A percentile compares a stretch with the other conserved stretches of the same genome.
phyloP scores from a whole-genome alignment of 164 flowering plant species.

The Saururus chinensis region DNA sequence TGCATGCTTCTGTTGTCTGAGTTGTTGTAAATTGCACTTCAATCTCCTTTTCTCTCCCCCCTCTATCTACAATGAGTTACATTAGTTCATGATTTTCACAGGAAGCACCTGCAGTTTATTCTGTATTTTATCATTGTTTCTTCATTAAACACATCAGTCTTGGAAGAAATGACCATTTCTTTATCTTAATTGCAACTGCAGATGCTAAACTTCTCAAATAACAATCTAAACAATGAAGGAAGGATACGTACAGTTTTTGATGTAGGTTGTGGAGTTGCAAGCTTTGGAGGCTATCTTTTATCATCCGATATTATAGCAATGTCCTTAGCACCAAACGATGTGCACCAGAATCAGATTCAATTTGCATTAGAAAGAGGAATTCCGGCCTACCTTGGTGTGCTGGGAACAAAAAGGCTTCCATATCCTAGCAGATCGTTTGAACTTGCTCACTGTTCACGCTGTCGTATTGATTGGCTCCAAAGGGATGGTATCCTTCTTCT shows the following conservation, averaged over 20 bases:
- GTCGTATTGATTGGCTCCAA: constrained; percentile 95
- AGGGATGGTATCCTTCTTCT: constrained; percentile 87
- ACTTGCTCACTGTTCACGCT: constrained; percentile 89
- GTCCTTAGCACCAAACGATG: constrained; percentile 95
- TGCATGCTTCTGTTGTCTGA: neutral
- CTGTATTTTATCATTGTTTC: neutral
- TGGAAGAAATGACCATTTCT: neutral
- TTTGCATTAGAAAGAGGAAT: constrained; percentile 96
- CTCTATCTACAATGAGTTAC: neutral
- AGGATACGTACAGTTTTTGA: constrained; percentile 69
- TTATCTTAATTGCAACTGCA: constrained; percentile 17
- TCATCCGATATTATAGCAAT: constrained; percentile 60
- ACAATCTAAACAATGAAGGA: constrained; percentile 65
- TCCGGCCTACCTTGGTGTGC: constrained; percentile 84
- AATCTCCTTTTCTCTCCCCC: neutral
- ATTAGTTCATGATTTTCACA: neutral
- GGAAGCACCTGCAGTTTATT: no score
- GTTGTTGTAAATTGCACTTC: neutral
- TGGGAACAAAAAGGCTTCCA: constrained; percentile 85
- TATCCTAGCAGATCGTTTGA: constrained; percentile 96
- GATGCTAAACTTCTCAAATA: constrained; percentile 76
- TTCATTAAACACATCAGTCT: neutral
- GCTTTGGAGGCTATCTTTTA: constrained; percentile 87
- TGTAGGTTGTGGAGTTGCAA: constrained; percentile 95
- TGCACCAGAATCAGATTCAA: constrained; percentile 90